Evolutionary conservation across 2,329 filamentous ascomycete species (phyloP).

Genomic region (Trichoderma arundinaceum): DNA sequence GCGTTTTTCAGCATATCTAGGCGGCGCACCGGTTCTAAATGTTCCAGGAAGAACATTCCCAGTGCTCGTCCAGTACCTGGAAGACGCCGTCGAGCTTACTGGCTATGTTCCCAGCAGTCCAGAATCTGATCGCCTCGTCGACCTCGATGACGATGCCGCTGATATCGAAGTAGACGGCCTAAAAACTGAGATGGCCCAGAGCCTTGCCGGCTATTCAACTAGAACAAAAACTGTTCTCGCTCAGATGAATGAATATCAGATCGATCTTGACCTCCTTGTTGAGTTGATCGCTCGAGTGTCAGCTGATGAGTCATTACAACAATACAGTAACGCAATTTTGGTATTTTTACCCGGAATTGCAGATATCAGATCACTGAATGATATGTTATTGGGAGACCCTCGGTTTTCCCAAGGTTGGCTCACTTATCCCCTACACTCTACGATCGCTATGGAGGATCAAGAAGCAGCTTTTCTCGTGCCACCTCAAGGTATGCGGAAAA

Average conservation of each 20-base stretch:
- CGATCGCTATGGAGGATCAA: slow-evolving; percentile 94
- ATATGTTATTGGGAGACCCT: slow-evolving; percentile 78
- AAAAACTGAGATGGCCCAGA: slow-evolving; percentile 65
- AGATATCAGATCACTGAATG: slow-evolving; percentile 87
- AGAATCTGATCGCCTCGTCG: slow-evolving; percentile 59
- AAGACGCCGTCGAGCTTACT: slow-evolving; percentile 90
- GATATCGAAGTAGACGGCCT: slow-evolving; percentile 58
- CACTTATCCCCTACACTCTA: slow-evolving; percentile 89
- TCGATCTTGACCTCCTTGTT: slow-evolving; percentile 86
- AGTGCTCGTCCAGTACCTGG: slow-evolving; percentile 83
- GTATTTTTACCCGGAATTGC: slow-evolving; percentile 94
- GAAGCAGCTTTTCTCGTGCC: slow-evolving; percentile 90
- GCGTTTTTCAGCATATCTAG: slow-evolving; percentile 86
- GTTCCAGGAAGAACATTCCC: slow-evolving; percentile 95
- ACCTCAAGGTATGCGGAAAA: slow-evolving; percentile 81
- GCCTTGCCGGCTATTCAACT: slow-evolving; percentile 74
- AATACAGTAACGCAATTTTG: slow-evolving; percentile 88
- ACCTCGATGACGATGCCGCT: slow-evolving; percentile 66
- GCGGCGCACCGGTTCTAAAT: slow-evolving; percentile 82
- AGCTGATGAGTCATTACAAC: slow-evolving; percentile 65
- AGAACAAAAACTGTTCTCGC: slow-evolving; percentile 76
- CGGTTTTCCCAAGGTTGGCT: slow-evolving; percentile 80
- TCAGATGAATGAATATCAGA: slow-evolving; percentile 86
- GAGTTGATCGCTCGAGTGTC: slow-evolving; percentile 80
- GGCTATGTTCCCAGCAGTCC: slow-evolving; percentile 65